Base-by-base conservation (phyloP, 306 rosid genomes). In the Dalbergia cultrata region DNA sequence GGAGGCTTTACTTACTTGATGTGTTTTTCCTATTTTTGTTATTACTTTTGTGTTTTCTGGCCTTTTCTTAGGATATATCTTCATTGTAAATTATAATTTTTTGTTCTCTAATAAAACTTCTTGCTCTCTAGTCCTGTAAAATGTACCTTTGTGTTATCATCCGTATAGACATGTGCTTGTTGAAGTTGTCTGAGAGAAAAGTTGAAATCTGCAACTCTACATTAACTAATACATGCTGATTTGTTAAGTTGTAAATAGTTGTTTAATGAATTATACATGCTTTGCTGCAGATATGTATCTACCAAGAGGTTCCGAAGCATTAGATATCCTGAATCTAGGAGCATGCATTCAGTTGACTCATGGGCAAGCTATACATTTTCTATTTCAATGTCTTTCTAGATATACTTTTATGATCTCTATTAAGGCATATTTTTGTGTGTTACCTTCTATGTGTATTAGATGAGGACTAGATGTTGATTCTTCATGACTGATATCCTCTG, bases 271-370 rank as follows among this genome's bases (percentile, higher is more conserved):
- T 67, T 21, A 7, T 80, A 62, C 79, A 70, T 54, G 57, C 70
- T 81, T 83, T 83, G 45, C 78, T 84, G 81, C 94, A 93, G 99
- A 87, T 95, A 95, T 77, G 86, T 85, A 16, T 70, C 92, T 77
- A 92, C 91, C 65, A 81, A 93, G 83, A 92, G 93, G 89, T 82
- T 53, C 90, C 22, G 99, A 96, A 77, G 98, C 97, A 58, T 82
- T 92, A 87, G 98, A 92, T 86, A 80, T 96, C 76, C 89, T 93
- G 74, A 90, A 93, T 69, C 87, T 96, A 1, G 99, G 99, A 70
- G 93, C 97, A 44, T 90, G 97, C 93, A 70, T 84, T 70, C 99
- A 96, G 53, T 68, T 96, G 86, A 81, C 89, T 69, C 85, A 83
- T 52, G 92, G 80, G 63, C 99, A 96, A 98, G 99, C 93, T 72